Conservation (phyloP, 441 rosid species). For the Bocquillonia castaneifolia region DNA sequence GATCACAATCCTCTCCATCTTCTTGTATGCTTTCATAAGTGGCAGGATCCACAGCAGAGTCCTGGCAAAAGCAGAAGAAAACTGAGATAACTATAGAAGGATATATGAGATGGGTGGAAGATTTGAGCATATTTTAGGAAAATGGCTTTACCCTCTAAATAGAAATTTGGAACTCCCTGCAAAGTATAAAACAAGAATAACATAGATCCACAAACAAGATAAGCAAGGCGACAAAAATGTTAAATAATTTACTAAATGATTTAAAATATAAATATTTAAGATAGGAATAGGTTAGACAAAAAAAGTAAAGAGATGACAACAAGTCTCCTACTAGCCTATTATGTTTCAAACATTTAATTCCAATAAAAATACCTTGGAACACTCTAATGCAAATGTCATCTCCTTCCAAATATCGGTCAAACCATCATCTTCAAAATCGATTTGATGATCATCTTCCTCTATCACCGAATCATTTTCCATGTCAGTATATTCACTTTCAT, state of each 20-base stretch:
- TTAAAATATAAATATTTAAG: not conserved
- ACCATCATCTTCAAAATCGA: conserved; percentile 1
- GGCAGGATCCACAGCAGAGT: conserved; percentile 33
- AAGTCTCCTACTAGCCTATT: not conserved
- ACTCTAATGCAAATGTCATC: conserved; percentile 7
- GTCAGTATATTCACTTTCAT: not conserved
- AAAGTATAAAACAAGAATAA: not conserved
- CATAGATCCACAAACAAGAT: not conserved
- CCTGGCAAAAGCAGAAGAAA: conserved; percentile 26
- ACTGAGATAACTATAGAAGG: not conserved
- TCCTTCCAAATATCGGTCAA: conserved; percentile 6
- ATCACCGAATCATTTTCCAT: not conserved
- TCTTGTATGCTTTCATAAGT: conserved; percentile 25
- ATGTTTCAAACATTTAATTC: not conserved
- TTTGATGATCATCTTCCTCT: not conserved
- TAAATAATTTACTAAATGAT: not conserved
- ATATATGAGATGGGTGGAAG: not conserved
- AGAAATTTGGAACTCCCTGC: not conserved
- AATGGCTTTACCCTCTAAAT: not conserved
- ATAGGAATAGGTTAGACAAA: not conserved
- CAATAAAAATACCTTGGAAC: conserved; percentile 9
- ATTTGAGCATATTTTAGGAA: not conserved
- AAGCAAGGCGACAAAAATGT: not conserved
- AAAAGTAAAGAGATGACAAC: not conserved
- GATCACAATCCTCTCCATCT: conserved; percentile 55